Base-by-base conservation (phyloP, 345 rosid species). In the Boechera retrofracta region DNA sequence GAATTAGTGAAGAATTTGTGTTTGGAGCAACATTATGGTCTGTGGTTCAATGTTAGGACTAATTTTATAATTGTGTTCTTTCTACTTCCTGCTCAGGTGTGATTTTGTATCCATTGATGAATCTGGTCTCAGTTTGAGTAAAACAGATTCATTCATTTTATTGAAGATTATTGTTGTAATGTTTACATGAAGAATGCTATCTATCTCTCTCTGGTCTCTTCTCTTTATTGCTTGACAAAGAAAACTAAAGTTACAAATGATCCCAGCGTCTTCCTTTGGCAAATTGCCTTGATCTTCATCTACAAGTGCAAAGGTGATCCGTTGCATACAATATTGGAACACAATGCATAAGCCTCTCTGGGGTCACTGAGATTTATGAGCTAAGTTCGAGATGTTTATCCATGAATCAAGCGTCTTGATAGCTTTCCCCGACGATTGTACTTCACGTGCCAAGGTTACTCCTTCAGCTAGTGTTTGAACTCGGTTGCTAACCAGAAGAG, bases 391-490 rank as follows among this genome's bases (percentile, higher is more conserved):
- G 65, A 78, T 38, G 52, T 70, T 71, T 52, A 89, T 87, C 98
- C 91, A 93, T 11, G 78, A 78, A 77, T 89, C 83, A 64, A 93
- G 97, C 5, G 93, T 89, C 77, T 80, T 70, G 15, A 85, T 73
- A 81, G 96, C 92, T 79, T 81, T 87, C 61, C 99, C 99, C 2
- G 98, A 89, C 36, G 71, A 74, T 36, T 89, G 99, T 12, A 82
- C 86, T 79, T 87, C 92, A 2, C 93, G 91, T 6, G 98, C 98
- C 83, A 91, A 38, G 52, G 60, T 64, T 10, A 96, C 90, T 68
- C 97, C 98, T 73, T 89, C 90, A 16, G 82, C 86, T 21, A 93
- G 82, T 10, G 89, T 84, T n/a, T 74, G 65, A 36, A 83, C 96
- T 53, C 10, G 62, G 57, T 88, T 85, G 60, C 90, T 76, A 9